Base-by-base conservation (phyloP, 2,329 filamentous ascomycete genomes). In the Diaporthe caulivora region DNA sequence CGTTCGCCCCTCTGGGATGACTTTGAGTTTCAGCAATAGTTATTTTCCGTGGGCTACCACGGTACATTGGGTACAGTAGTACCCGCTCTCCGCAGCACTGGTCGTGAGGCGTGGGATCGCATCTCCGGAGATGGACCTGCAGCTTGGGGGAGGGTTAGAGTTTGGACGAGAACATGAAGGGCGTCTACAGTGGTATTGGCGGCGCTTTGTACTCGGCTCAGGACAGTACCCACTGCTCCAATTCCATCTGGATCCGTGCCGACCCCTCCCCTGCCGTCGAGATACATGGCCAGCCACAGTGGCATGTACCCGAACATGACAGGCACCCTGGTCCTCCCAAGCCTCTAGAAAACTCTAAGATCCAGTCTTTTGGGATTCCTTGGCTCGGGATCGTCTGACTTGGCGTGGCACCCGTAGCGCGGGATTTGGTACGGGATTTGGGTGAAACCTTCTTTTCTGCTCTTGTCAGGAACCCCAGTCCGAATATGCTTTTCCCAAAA, bases 351-450 rank as follows among this genome's bases (percentile, higher is more conserved):
- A 71, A 71, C 57, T 51, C 26, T 57, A 71, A 70, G 72, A 18
- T 54, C 57, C 54, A 60, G 47, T 60, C 34, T 71, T 70, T 47
- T 44, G 67, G 47, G 37, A 64, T 73, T 54, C 67, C 57, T 70
- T 70, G 71, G 55, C 44, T 69, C 57, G 54, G 57, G 60, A 71
- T 74, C 51, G 68, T 57, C 60, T 47, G 31, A 54, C 72, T 67
- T 72, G 70, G 72, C 70, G 70, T 64, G 47, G 26, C 40, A 55
- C 26, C 54, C 70, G 37, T 69, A 51, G 70, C 62, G 29, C 72
- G 70, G 62, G 70, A 68, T 74, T 71, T 72, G 72, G 44, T 37
- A 72, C 60, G 72, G 69, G 72, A 42, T 74, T 74, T 72, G 69
- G n/a, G 60, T 42, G 42, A 71, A 68, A 74, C 69, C 53, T 72